Conservation (phyloP, 1,139 yeast genomes). For the Saccharomyces hybrid region DNA sequence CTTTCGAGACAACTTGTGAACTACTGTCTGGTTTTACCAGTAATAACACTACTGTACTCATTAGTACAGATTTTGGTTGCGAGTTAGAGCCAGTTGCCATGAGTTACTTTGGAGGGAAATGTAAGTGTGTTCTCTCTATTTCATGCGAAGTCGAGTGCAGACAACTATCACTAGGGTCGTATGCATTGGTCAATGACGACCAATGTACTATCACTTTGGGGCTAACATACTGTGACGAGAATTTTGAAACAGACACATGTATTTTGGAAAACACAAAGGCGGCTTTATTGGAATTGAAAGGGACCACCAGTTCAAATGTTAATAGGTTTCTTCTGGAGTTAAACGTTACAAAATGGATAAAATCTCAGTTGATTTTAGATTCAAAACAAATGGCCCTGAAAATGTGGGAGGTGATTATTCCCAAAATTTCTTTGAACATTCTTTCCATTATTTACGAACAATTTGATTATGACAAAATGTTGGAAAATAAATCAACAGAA, state of each 20-base stretch:
- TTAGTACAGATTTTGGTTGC: constrained; percentile 23
- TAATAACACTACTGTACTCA: constrained; percentile 15
- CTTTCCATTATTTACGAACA: constrained; percentile 25
- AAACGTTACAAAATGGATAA: constrained; percentile 14
- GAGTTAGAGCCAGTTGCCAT: constrained; percentile 17
- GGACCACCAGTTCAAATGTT: constrained; percentile 9
- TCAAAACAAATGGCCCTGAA: constrained; percentile 18
- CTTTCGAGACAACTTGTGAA: constrained; percentile 12
- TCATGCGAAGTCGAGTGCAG: constrained; percentile 23
- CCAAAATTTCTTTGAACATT: constrained; percentile 21
- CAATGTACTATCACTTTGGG: constrained; percentile 19
- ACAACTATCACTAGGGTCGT: constrained; percentile 23
- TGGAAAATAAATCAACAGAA: constrained; percentile 15
- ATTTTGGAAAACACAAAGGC: constrained; percentile 9
- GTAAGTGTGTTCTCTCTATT: constrained; percentile 17
- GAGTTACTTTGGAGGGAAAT: constrained; percentile 6
- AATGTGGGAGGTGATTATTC: constrained; percentile 23
- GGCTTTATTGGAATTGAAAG: constrained; percentile 8
- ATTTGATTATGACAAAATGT: constrained; percentile 19
- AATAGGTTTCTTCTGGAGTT: constrained; percentile 13
- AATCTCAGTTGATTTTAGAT: constrained; percentile 9
- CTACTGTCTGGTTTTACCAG: constrained; percentile 13
- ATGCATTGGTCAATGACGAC: constrained; percentile 22
- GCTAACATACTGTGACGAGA: constrained; percentile 13
- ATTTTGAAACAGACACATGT: constrained; percentile 5